phyloP scores from a whole-genome alignment of 2,329 filamentous ascomycete genomes.

The Ophiostoma sp. region DNA sequence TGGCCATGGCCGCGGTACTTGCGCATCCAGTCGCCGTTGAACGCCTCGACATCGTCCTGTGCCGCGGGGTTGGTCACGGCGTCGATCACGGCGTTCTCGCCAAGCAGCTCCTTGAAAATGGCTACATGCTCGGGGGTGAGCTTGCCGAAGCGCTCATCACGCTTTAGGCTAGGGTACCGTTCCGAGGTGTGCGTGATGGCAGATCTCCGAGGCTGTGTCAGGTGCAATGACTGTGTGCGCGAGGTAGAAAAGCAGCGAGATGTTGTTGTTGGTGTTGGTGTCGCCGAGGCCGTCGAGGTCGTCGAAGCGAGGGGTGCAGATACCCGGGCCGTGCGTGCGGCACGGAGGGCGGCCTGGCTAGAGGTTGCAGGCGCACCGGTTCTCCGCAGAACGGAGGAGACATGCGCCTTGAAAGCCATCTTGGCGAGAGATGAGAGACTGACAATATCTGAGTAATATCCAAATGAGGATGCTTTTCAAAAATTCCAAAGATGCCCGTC shows the following conservation, averaged over 20 bases:
- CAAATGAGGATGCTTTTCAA: neutral
- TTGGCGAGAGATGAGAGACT: neutral
- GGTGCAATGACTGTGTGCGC: slow-evolving; percentile 15
- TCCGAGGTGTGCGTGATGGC: slow-evolving; percentile 70
- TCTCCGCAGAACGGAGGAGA: slow-evolving; percentile 22
- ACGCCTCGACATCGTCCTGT: slow-evolving; percentile 76
- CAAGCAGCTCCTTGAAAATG: slow-evolving; percentile 74
- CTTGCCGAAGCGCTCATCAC: slow-evolving; percentile 67
- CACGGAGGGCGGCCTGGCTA: slow-evolving; percentile 13
- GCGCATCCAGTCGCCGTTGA: slow-evolving; percentile 98
- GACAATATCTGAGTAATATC: neutral
- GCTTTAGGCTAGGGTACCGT: slow-evolving; percentile 75
- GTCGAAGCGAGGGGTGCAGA: neutral
- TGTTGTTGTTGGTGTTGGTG: neutral
- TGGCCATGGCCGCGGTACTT: slow-evolving; percentile 91
- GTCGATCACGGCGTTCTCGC: slow-evolving; percentile 75
- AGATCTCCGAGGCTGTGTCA: slow-evolving; percentile 15
- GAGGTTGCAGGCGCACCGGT: neutral
- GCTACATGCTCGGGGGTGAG: slow-evolving; percentile 74
- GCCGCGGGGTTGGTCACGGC: slow-evolving; percentile 66
- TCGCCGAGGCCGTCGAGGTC: neutral
- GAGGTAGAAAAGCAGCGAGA: slow-evolving; percentile 21
- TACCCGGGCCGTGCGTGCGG: slow-evolving; percentile 12
- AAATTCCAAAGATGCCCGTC: neutral
- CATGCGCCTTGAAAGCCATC: slow-evolving; percentile 22